Evolutionary conservation across 1,284 basidiomycete genomes (phyloP), one percentile per base, ranked within the genome.

Genomic region (Malassezia nana): DNA sequence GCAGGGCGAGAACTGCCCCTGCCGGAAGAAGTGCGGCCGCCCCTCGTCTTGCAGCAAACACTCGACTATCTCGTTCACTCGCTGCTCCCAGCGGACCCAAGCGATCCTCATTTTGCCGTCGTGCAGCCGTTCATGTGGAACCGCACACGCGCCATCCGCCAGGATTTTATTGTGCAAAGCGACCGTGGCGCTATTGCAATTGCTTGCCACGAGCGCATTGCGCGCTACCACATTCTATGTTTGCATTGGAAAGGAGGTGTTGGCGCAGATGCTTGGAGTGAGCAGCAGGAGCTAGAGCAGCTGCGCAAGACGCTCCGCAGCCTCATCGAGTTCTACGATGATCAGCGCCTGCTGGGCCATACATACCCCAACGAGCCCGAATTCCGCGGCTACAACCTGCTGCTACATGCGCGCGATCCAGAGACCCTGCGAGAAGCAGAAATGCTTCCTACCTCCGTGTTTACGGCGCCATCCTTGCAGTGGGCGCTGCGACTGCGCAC

Each of bases 111-210:
- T 9, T 84, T 90, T 64, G 79, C 81, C 8, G 78, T 81, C 45
- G 87, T 85, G 1, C 86, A 82, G 73, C 83, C 78, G 59, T 96
- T 95, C 77, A 83, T 98, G 43, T 84, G 91, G 42, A 92, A 98
- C 75, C 84, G 92, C 13, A 88, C 89, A 0, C 82, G 92, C 58
- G 81, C 88, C 0, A 85, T 96, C 40, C 80, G 92, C 28, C 91
- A 86, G 65, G 92, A 98, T 74, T 94, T 96, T 60, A 89, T 88
- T 0, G 86, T 95, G 77, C 92, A 96, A 74, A 86, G 86, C 59
- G 82, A 84, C 53, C 84, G 82, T 35, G 87, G 86, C 0, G 66
- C 75, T 1, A 72, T 86, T 41, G 86, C 89, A 0, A 89, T 94
- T 47, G 86, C 88, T 63, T 89, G 87, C 65, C 86, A 91, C 65